A percentile compares a stretch with the other conserved stretches of the same genome.
Evolutionary conservation across 2,329 filamentous ascomycete genomes (phyloP).

Genomic region (Waltergamsia citrina): DNA sequence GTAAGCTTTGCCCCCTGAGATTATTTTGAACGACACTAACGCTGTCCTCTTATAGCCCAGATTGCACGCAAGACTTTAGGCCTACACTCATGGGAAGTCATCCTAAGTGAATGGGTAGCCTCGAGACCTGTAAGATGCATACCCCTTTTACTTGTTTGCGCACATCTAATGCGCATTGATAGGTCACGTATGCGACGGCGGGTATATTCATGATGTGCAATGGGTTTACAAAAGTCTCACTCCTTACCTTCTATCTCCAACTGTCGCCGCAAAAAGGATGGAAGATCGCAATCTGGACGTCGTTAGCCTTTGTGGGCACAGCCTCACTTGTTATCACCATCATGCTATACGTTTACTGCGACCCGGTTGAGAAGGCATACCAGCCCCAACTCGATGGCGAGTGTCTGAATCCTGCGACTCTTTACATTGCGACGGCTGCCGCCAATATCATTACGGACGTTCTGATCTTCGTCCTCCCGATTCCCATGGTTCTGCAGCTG

Average conservation of each 20-base stretch:
- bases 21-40: too few species aligned
- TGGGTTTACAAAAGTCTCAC: slow-evolving; percentile 23
- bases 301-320: slow-evolving; percentile 16
- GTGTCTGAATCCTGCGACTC: slow-evolving; percentile 31
- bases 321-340: slow-evolving; percentile 17
- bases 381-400: slow-evolving; percentile 13
- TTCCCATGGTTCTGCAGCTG: slow-evolving; percentile 31
- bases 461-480: slow-evolving; percentile 32
- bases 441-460: slow-evolving; percentile 37
- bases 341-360: slow-evolving; percentile 14
- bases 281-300: slow-evolving; percentile 15
- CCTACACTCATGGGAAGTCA: too few species aligned
- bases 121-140: slow-evolving; percentile 10
- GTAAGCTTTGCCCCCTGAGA: too few species aligned
- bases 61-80: too few species aligned
- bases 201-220: slow-evolving; percentile 22
- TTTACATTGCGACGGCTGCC: slow-evolving; percentile 38
- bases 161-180: neutral
- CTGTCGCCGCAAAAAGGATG: slow-evolving; percentile 23
- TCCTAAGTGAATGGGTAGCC: slow-evolving; percentile 4
- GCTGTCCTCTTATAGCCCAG: too few species aligned
- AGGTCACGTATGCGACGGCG: slow-evolving; percentile 13
- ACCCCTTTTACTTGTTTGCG: neutral
- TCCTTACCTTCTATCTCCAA: slow-evolving; percentile 24
- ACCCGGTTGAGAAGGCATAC: slow-evolving; percentile 12